Evolutionary conservation across 2,329 filamentous ascomycete species (phyloP), one percentile per base, ranked within the genome.

Genomic region (Ascochyta koolunga): DNA sequence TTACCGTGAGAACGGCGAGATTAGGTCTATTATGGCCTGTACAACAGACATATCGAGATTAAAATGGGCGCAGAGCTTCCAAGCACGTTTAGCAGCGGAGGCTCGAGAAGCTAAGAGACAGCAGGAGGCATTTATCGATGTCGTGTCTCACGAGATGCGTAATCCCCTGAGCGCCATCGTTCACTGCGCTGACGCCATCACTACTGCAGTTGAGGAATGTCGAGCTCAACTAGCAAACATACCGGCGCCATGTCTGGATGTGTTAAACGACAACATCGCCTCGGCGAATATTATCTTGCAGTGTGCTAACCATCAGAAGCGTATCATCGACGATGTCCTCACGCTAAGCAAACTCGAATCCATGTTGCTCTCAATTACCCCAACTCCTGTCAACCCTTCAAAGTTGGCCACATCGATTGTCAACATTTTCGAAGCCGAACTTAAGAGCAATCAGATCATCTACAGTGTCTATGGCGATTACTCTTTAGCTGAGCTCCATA

Each of bases 281-380:
- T 69, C 73, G 16, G 74, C 73, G 6, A 71, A 78, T 35, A 78
- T 76, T 27, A 79, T 81, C 50, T 71, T 77, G 31, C 70, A 77
- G 32, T 81, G 79, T 57, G 76, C 76, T 5, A 72, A 77, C 22
- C 79, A 81, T 50, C 78, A 80, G 51, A 80, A 79, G 55, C 67
- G 77, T 19, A 80, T 81, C 32, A 78, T 80, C 9, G 78, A 80
- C 56, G 79, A 81, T 53, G 70, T 80, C 4, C 66, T 80, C 2
- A 79, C 77, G 0, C 59, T 79, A 19, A 77, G 74, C 33, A 80
- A 79, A 48, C 71, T 80, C 15, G 78, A 79, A 39, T 77, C 77
- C 0, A 76, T 74, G 56, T 68, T 80, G 5, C 62, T 80, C 2
- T 69, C 74, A 3, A 76, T 80, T 24, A 76, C 74, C 2, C 77